Percentiles rank a stretch among this genome's conserved stretches.
Evolutionary conservation across 306 rosid species (phyloP).

Genomic region (Quercus variabilis): DNA sequence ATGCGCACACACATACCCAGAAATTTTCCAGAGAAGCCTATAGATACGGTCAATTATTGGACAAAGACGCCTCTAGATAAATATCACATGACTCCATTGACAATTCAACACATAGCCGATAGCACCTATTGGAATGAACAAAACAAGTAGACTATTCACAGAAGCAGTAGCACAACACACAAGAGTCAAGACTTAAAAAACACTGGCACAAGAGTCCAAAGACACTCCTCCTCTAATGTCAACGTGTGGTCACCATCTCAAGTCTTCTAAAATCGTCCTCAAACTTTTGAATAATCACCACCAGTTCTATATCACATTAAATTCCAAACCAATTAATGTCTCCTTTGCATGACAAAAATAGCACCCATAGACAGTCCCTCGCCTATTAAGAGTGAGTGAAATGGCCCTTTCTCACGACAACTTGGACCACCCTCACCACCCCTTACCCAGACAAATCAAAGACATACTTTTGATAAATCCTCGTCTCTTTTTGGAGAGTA

Average conservation of each 20-base stretch:
- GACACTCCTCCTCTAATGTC: slow-evolving; percentile 20
- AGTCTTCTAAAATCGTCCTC: not conserved
- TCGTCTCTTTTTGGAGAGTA: not conserved
- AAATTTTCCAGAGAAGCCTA: too few relatives aligned
- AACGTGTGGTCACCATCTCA: slow-evolving; percentile 21
- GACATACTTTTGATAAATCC: not conserved
- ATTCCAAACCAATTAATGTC: slow-evolving; percentile 18
- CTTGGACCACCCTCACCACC: slow-evolving; percentile 9
- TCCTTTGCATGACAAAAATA: slow-evolving; percentile 9
- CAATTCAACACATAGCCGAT: not conserved
- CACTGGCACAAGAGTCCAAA: slow-evolving; percentile 29
- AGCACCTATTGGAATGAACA: slow-evolving; percentile 34
- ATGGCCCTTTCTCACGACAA: not conserved
- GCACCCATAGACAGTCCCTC: not conserved
- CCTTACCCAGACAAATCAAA: slow-evolving; percentile 10
- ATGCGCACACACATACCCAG: too few relatives aligned
- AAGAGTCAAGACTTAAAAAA: not conserved
- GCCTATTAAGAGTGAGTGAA: not conserved
- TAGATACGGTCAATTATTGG: too few relatives aligned
- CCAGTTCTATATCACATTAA: not conserved
- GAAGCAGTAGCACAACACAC: too few relatives aligned
- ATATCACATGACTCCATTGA: slow-evolving; percentile 17
- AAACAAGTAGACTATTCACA: not conserved
- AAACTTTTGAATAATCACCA: not conserved
- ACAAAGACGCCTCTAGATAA: not conserved